These are phyloP conservation scores for Hypoxylon sp. DNA, from an alignment of 2,329 filamentous ascomycete genomes.

Conservation along the genomic window DNA sequence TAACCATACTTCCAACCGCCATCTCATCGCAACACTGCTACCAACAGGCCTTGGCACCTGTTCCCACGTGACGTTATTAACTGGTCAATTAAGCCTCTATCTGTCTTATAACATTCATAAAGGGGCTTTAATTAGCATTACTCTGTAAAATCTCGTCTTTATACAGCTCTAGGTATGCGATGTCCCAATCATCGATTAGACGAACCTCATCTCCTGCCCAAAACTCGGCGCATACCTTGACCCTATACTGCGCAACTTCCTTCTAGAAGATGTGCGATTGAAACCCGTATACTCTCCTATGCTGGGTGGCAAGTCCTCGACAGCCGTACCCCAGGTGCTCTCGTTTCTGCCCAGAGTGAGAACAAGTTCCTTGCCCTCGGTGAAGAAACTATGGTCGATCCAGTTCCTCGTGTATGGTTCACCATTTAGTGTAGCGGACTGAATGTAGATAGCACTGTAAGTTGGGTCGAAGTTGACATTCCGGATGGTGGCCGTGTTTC, in stretches of 20 bases:
- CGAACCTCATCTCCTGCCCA: slow-evolving; percentile 24
- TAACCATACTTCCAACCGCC: no score
- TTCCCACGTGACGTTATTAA: background rate
- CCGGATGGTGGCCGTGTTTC: slow-evolving; percentile 71
- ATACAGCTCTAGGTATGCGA: slow-evolving; percentile 18
- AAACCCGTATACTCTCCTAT: slow-evolving; percentile 58
- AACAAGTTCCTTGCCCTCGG: slow-evolving; percentile 74
- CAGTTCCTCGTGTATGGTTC: slow-evolving; percentile 74
- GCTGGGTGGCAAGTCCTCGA: slow-evolving; percentile 75
- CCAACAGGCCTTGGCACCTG: no score
- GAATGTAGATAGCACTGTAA: slow-evolving; percentile 74
- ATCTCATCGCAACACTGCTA: no score
- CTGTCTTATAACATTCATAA: background rate
- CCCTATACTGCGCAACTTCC: slow-evolving; percentile 18
- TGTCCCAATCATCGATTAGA: slow-evolving; percentile 7
- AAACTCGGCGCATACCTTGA: slow-evolving; percentile 29
- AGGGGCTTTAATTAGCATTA: slow-evolving; percentile 29
- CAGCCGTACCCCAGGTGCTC: slow-evolving; percentile 74
- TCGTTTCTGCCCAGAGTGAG: slow-evolving; percentile 72
- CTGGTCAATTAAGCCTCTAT: background rate
- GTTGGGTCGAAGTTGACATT: slow-evolving; percentile 73
- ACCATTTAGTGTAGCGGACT: slow-evolving; percentile 75
- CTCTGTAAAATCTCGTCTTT: slow-evolving; percentile 10
- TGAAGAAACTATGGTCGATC: slow-evolving; percentile 78
- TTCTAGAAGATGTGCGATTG: slow-evolving; percentile 41